These are phyloP conservation scores for Kodamaea alishanica DNA, from an alignment of 1,139 yeast species.

Conservation along the genomic window DNA sequence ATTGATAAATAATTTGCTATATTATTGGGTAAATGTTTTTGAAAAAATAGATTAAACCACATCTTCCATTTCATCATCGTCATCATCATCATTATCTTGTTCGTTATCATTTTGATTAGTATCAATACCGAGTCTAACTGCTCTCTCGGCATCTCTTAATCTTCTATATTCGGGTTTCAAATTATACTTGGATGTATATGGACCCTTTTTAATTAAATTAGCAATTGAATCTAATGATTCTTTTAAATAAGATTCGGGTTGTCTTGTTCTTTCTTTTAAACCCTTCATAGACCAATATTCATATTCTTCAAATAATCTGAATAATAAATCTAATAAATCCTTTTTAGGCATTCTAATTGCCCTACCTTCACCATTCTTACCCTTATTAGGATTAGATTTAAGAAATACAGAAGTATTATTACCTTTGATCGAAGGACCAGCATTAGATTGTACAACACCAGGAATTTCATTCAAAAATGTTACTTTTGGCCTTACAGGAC, in stretches of 20 bases:
- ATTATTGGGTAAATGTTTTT: background rate
- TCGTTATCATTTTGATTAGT: slow-evolving; percentile 41
- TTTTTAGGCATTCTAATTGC: slow-evolving; percentile 94
- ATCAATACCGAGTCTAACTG: slow-evolving; percentile 52
- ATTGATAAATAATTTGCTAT: background rate
- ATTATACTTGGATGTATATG: slow-evolving; percentile 88
- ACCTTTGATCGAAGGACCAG: slow-evolving; percentile 77
- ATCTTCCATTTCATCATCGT: slow-evolving; percentile 47
- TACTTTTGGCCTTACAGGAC: slow-evolving; percentile 61
- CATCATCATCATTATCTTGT: slow-evolving; percentile 45
- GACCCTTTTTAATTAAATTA: slow-evolving; percentile 86
- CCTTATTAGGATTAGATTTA: slow-evolving; percentile 33
- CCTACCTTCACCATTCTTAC: slow-evolving; percentile 65
- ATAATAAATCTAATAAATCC: slow-evolving; percentile 82
- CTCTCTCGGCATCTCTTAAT: slow-evolving; percentile 72
- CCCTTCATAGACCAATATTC: slow-evolving; percentile 98
- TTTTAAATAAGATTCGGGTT: slow-evolving; percentile 90
- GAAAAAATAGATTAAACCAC: slow-evolving; percentile 21
- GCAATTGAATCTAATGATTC: slow-evolving; percentile 92
- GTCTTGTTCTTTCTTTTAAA: slow-evolving; percentile 86
- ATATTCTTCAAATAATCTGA: slow-evolving; percentile 87
- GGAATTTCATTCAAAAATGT: slow-evolving; percentile 79
- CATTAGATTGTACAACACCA: slow-evolving; percentile 81
- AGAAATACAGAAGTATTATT: slow-evolving; percentile 61
- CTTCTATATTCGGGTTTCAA: slow-evolving; percentile 87